Evolutionary conservation across 164 flowering plant species (phyloP), one percentile per base, ranked within the genome.

Genomic region (Vitis labrusca): DNA sequence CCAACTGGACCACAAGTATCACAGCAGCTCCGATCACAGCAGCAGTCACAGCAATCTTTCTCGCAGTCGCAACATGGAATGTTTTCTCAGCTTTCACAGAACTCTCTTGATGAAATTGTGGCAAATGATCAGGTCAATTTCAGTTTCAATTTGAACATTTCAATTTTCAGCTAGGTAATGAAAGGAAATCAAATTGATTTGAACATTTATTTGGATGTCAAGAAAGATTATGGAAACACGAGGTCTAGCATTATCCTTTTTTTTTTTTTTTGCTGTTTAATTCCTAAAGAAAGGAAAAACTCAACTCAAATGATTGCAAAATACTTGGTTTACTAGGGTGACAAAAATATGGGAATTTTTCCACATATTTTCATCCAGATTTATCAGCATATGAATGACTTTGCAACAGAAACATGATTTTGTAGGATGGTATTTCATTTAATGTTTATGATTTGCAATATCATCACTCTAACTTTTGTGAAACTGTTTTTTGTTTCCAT

Each of bases 11-110:
- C 77, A 29, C 88, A 86, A 70, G 61, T 82, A 37, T 84, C 87
- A 61, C 94, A 85, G 44, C 44, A 37, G 81, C 74, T 84, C 48
- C 78, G 87, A 53, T 83, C 95, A 7, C 86, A 71, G 63, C 88
- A 86, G 71, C 77, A 68, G 71, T 88, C 97, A 14, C 93, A 90
- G 77, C 95, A 86, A 63, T 83, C 93, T 56, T 79, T 89, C 57
- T 92, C 98, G 1, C 98, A 92, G 68, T 83, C 88, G 59, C 91
- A 89, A 73, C 82, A 71, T 49, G 93, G 86, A 67, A 67, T 86
- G 69, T 85, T 85, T 61, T 91, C 97, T 67, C 95, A 94, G 84
- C 71, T 89, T 62, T 91, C 97, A 8, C 99, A 92, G 82, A 90
- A 71, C 66, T 91, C 98, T 69, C 76, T 79, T 1, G 92, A 91